Conservation (phyloP, 208 protist species). For the Acanthamoeba lenticulata region DNA sequence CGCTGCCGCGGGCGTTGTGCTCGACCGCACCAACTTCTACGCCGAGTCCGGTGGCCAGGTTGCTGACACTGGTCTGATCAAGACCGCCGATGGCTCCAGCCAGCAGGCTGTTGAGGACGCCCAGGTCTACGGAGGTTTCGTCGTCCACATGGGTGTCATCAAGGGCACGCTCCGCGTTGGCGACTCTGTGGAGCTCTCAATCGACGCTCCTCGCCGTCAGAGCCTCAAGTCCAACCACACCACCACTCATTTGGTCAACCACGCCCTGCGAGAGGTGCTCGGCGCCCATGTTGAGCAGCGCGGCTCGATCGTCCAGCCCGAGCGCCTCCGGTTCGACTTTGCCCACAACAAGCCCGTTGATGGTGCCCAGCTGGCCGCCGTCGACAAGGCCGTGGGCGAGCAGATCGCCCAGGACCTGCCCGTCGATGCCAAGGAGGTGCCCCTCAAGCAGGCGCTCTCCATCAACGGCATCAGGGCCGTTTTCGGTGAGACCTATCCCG, state of each 20-base stretch:
- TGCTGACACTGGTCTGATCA: slow-evolving; percentile 94
- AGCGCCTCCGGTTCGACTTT: slow-evolving; percentile 73
- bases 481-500: slow-evolving; percentile 98
- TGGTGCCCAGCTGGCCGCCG: slow-evolving; percentile 94
- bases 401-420: slow-evolving; percentile 87
- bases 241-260: slow-evolving; percentile 44
- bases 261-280: slow-evolving; percentile 31
- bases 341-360: slow-evolving; percentile 15
- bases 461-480: slow-evolving; percentile 90
- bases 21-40: slow-evolving; percentile 98
- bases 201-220: slow-evolving; percentile 90
- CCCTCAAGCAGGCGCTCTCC: slow-evolving; percentile 84
- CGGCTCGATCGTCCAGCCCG: slow-evolving; percentile 64
- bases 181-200: slow-evolving; percentile 83
- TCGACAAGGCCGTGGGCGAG: slow-evolving; percentile 93
- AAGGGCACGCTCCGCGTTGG: slow-evolving; percentile 78
- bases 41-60: slow-evolving; percentile 97
- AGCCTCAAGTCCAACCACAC: slow-evolving; percentile 73
- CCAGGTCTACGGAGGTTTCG: slow-evolving; percentile 93
- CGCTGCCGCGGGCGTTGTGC: slow-evolving; percentile 89
- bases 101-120: slow-evolving; percentile 13
- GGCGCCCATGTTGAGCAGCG: slow-evolving; percentile 1
- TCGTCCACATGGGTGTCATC: slow-evolving; percentile 96
- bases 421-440: slow-evolving; percentile 93
- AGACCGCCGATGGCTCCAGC: slow-evolving; percentile 60